These are phyloP conservation scores for Aspergillus ochraceus DNA, from an alignment of 2,329 filamentous ascomycete genomes.

Conservation along the genomic window DNA sequence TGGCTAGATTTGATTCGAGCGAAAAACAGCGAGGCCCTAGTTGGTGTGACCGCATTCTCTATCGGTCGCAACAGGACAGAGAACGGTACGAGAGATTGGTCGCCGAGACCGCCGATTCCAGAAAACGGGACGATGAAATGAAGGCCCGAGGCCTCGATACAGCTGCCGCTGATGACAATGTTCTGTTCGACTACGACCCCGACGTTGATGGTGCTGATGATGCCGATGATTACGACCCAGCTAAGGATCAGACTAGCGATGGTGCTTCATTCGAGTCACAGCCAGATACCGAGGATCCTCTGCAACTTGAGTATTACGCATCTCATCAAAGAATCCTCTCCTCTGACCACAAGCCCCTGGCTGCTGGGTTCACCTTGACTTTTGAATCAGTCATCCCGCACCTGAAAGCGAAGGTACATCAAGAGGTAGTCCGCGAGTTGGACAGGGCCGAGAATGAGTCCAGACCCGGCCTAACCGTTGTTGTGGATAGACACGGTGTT, in stretches of 20 bases:
- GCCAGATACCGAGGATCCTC: slow-evolving; percentile 47
- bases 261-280: slow-evolving; percentile 23
- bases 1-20: slow-evolving; percentile 89
- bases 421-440: slow-evolving; percentile 82
- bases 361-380: slow-evolving; percentile 77
- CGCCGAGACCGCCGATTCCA: slow-evolving; percentile 65
- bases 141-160: slow-evolving; percentile 73
- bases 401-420: slow-evolving; percentile 77
- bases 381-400: slow-evolving; percentile 86
- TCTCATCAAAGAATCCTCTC: slow-evolving; percentile 88
- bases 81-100: slow-evolving; percentile 63
- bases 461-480: slow-evolving; percentile 76
- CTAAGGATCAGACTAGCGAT: slow-evolving; percentile 49
- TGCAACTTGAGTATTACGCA: slow-evolving; percentile 68
- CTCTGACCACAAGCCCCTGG: slow-evolving; percentile 92
- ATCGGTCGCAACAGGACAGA: slow-evolving; percentile 71
- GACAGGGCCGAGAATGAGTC: slow-evolving; percentile 92
- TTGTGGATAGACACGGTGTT: slow-evolving; percentile 63
- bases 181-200: slow-evolving; percentile 89
- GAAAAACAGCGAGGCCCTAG: slow-evolving; percentile 91
- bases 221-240: slow-evolving; percentile 61
- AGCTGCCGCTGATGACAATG: slow-evolving; percentile 72
- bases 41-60: slow-evolving; percentile 96
- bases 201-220: slow-evolving; percentile 67
- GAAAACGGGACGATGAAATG: slow-evolving; percentile 80